A percentile compares a stretch with the other conserved stretches of the same genome.
Conservation (phyloP, 1,139 yeast species). For the Blastobotrys illinoisensis region DNA sequence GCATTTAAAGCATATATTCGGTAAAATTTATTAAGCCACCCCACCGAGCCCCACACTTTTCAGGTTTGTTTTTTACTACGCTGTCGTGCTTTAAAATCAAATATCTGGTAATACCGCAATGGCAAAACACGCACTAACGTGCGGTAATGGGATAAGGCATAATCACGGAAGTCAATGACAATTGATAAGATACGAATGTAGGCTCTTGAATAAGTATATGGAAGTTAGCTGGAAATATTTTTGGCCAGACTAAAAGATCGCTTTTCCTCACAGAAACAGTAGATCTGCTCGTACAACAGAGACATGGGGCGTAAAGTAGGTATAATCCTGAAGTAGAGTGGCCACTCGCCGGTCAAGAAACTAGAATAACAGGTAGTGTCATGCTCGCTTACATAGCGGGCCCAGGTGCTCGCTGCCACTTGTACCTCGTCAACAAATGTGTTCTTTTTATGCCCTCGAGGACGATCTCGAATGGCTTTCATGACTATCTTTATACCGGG, state of each 20-base stretch:
- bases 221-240: too few relatives aligned
- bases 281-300: neutral
- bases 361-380: neutral
- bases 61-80: too few relatives aligned
- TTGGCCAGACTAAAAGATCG: neutral
- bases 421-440: neutral
- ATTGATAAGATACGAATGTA: too few relatives aligned
- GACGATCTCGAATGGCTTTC: neutral
- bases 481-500: neutral
- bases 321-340: neutral
- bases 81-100: too few relatives aligned
- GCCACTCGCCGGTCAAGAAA: neutral
- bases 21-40: too few relatives aligned
- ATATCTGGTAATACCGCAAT: too few relatives aligned
- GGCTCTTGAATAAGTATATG: too few relatives aligned
- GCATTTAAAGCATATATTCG: too few relatives aligned
- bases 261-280: neutral
- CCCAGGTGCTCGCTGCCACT: neutral
- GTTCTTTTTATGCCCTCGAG: neutral
- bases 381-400: neutral
- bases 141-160: too few relatives aligned
- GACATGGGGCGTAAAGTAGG: neutral
- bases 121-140: too few relatives aligned
- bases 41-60: too few relatives aligned
- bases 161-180: too few relatives aligned